A percentile compares a stretch with the other conserved stretches of the same genome.
phyloP scores from a whole-genome alignment of 257 asterid genomes.

The Paulownia fortunei region DNA sequence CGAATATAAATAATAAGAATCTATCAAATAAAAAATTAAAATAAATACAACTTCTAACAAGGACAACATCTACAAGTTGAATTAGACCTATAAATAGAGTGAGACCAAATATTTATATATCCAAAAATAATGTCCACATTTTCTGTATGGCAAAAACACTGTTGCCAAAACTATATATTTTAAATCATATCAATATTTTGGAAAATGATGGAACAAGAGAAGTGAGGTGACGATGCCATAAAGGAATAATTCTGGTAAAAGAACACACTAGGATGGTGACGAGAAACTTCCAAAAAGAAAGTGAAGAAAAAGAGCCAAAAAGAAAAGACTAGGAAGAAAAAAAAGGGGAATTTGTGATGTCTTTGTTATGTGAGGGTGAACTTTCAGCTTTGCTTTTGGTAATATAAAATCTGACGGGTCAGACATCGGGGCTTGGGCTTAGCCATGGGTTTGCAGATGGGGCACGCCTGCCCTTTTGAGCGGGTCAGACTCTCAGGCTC shows the following conservation, averaged over 20 bases:
- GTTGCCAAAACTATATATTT: neutral
- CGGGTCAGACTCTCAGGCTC: conserved; percentile 41
- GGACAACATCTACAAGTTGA: no score
- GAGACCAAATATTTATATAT: neutral
- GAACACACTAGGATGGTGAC: conserved; percentile 39
- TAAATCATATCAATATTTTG: conserved; percentile 1
- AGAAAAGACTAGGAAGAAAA: neutral
- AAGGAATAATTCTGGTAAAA: conserved; percentile 36
- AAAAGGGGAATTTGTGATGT: conserved; percentile 34
- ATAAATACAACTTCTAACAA: no score
- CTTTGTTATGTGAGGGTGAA: conserved; percentile 34
- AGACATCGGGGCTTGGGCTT: conserved; percentile 45
- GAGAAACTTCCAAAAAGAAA: conserved; percentile 51
- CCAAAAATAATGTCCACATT: neutral
- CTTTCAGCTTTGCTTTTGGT: conserved; percentile 41
- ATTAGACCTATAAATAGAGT: no score
- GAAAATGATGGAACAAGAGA: conserved; percentile 43
- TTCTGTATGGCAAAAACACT: neutral
- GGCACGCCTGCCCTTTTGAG: conserved; percentile 40
- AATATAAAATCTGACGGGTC: conserved; percentile 46
- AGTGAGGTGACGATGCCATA: conserved; percentile 33
- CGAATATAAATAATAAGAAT: no score
- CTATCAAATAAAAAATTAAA: no score
- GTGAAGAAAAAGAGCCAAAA: conserved; percentile 5
- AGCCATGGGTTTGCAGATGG: conserved; percentile 29